Conservation (phyloP, 139 green algal species). For the Ulvella scutata region DNA sequence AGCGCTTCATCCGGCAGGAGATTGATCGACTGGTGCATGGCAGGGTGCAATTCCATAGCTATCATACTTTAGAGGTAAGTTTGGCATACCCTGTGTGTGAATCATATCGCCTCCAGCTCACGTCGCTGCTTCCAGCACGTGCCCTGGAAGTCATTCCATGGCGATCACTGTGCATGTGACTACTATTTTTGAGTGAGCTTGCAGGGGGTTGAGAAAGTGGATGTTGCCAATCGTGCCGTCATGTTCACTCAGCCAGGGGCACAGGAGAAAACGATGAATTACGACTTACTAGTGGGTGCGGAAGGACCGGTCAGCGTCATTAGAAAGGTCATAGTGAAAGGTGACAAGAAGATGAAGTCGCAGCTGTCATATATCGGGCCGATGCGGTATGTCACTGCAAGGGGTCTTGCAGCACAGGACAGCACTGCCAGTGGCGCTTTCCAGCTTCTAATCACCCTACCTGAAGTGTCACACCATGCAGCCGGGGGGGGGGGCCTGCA, state of each 20-base stretch:
- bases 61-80: not conserved
- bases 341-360: not conserved
- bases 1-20: not conserved
- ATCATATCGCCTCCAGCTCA: too few relatives aligned
- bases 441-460: too few relatives aligned
- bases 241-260: too few relatives aligned
- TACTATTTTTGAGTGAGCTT: not conserved
- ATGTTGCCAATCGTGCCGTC: not conserved
- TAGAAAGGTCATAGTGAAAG: not conserved
- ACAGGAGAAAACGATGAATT: not conserved
- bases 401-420: not conserved
- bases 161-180: not conserved
- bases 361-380: not conserved
- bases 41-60: not conserved
- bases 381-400: not conserved
- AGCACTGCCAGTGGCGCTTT: too few relatives aligned
- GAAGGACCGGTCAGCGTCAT: not conserved
- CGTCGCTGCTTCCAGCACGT: too few relatives aligned
- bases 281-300: not conserved
- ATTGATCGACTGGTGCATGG: not conserved
- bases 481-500: too few relatives aligned
- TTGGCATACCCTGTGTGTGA: too few relatives aligned
- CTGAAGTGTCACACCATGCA: too few relatives aligned
- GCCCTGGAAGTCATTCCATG: not conserved
- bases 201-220: not conserved